A percentile compares a stretch with the other conserved stretches of the same genome.
Evolutionary conservation across 2,329 filamentous ascomycete species (phyloP).

Genomic region (Penicillium sp.): DNA sequence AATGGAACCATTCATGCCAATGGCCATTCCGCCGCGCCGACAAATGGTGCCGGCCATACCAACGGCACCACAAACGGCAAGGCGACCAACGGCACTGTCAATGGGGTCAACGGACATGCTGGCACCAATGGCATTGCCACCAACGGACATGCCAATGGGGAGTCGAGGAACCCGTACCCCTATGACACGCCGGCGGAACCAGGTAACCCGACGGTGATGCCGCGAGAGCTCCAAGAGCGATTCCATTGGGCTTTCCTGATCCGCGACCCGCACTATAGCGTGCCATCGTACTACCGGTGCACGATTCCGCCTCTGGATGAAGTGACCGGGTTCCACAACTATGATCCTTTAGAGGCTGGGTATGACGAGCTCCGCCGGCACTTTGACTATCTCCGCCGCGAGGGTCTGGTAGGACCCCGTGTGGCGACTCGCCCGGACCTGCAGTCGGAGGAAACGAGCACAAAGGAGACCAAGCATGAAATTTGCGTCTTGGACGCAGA

Average conservation of each 20-base stretch:
- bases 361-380: conserved; percentile 80
- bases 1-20: conserved; percentile 18
- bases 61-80: conserved; percentile 15
- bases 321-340: conserved; percentile 77
- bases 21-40: conserved; percentile 15
- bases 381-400: conserved; percentile 73
- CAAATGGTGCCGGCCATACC: conserved; percentile 16
- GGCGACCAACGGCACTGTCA: conserved; percentile 20
- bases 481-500: conserved; percentile 91
- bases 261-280: conserved; percentile 83
- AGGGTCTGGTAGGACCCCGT: conserved; percentile 64
- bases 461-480: conserved; percentile 44
- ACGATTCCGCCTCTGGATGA: conserved; percentile 79
- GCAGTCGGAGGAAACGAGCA: conserved; percentile 24
- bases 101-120: conserved; percentile 2
- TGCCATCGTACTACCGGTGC: conserved; percentile 92
- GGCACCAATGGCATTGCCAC: conserved; percentile 6
- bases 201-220: conserved; percentile 79
- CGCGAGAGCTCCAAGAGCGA: conserved; percentile 62
- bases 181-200: conserved; percentile 56
- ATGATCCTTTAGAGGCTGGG: conserved; percentile 81
- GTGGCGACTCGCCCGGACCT: conserved; percentile 44
- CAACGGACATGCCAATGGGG: conserved; percentile 8
- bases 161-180: conserved; percentile 45
- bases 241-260: conserved; percentile 98